Conservation (phyloP, 192 early-diverging fungal genomes). For the Backusella westeae region DNA sequence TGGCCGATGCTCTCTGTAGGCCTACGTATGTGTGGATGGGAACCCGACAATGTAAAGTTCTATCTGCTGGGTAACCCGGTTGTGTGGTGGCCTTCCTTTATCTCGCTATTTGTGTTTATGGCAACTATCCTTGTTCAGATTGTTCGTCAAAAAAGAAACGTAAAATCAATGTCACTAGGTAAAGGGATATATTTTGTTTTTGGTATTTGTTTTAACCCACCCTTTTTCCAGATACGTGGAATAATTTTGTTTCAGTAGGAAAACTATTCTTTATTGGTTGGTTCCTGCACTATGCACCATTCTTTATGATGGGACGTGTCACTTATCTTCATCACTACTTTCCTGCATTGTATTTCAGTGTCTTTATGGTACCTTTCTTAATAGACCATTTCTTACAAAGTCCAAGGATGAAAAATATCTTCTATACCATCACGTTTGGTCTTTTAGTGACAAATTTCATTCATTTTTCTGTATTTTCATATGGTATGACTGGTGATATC, state of each 20-base stretch:
- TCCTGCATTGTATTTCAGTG: slow-evolving; percentile 93
- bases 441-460: slow-evolving; percentile 50
- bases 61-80: slow-evolving; percentile 91
- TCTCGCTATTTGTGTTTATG: slow-evolving; percentile 42
- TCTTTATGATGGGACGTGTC: slow-evolving; percentile 96
- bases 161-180: slow-evolving; percentile 44
- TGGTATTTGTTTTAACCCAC: neutral
- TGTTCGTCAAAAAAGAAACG: slow-evolving; percentile 63
- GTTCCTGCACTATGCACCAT: slow-evolving; percentile 92
- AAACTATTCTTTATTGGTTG: slow-evolving; percentile 82
- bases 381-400: slow-evolving; percentile 64
- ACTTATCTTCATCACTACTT: slow-evolving; percentile 98
- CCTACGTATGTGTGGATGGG: slow-evolving; percentile 94
- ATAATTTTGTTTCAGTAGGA: slow-evolving; percentile 63
- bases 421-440: slow-evolving; percentile 36
- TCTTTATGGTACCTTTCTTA: slow-evolving; percentile 73
- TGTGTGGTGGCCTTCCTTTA: slow-evolving; percentile 82
- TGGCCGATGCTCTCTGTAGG: slow-evolving; percentile 90
- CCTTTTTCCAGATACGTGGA: neutral
- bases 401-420: neutral
- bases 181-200: slow-evolving; percentile 3
- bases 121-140: slow-evolving; percentile 38
- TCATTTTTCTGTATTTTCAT: slow-evolving; percentile 80
- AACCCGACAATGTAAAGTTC: slow-evolving; percentile 80
- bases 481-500: slow-evolving; percentile 76